Conservation (phyloP, 2,329 filamentous ascomycete genomes). For the Cordyceps militaris region DNA sequence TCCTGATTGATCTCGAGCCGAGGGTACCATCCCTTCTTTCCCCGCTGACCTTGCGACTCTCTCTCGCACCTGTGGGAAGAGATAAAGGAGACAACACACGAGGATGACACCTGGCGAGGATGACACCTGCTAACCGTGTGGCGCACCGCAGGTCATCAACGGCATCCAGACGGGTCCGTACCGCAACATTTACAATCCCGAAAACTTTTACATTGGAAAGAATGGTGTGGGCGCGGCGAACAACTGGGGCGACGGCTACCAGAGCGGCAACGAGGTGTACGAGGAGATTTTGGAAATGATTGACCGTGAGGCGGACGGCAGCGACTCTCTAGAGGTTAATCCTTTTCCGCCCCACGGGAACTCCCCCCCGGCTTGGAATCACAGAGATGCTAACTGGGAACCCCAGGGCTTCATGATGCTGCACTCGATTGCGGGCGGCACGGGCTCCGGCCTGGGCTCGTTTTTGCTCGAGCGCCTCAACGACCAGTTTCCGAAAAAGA, state of each 20-base stretch:
- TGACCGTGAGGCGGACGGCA: slow-evolving; percentile 94
- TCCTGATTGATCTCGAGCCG: slow-evolving; percentile 90
- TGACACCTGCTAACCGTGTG: background rate
- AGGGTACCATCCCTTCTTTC: slow-evolving; percentile 45
- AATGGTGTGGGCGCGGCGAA: slow-evolving; percentile 91
- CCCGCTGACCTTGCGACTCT: background rate
- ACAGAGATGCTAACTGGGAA: background rate
- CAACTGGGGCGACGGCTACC: slow-evolving; percentile 97
- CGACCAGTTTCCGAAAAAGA: slow-evolving; percentile 95
- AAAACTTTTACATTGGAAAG: slow-evolving; percentile 97
- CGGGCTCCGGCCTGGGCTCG: slow-evolving; percentile 89
- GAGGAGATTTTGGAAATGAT: slow-evolving; percentile 99
- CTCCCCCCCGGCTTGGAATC: too few species aligned
- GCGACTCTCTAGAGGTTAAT: slow-evolving; percentile 85
- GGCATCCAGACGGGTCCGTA: slow-evolving; percentile 89
- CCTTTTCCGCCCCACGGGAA: too few species aligned
- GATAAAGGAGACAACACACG: background rate
- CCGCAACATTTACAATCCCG: slow-evolving; percentile 98
- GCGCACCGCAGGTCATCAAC: slow-evolving; percentile 61
- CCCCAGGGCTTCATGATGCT: slow-evolving; percentile 89
- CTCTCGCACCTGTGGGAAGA: background rate
- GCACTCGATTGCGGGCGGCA: slow-evolving; percentile 95
- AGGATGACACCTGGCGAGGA: too few species aligned
- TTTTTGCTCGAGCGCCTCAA: slow-evolving; percentile 94
- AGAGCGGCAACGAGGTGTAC: slow-evolving; percentile 82